Conservation (phyloP, 2,329 filamentous ascomycete genomes). For the Fusarium sp. region DNA sequence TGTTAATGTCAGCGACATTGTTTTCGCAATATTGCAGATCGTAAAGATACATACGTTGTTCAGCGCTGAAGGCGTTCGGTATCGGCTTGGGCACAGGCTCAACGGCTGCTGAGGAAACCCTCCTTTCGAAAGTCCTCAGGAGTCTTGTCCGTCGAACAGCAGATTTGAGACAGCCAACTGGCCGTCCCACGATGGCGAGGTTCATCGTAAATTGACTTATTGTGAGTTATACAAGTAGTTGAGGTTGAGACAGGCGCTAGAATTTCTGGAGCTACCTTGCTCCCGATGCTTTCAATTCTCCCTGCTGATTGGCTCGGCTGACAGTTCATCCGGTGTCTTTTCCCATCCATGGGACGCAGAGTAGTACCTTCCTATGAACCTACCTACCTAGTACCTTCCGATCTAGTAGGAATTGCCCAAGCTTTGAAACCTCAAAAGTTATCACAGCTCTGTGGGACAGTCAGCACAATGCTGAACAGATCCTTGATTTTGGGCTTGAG, state of each 20-base stretch:
- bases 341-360: constrained; percentile 30
- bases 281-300: constrained; percentile 30
- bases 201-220: constrained; percentile 61
- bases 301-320: constrained; percentile 52
- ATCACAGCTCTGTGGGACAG: constrained; percentile 9
- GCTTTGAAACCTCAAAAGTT: background rate
- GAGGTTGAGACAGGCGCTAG: constrained; percentile 37
- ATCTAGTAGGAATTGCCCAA: background rate
- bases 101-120: constrained; percentile 57
- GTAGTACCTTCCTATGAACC: background rate
- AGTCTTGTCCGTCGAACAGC: constrained; percentile 68
- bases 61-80: constrained; percentile 43
- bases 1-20: constrained; percentile 21
- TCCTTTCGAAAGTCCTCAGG: constrained; percentile 56
- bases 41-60: constrained; percentile 49
- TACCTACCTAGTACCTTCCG: background rate
- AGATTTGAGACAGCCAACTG: constrained; percentile 76
- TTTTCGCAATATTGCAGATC: background rate
- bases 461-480: constrained; percentile 33
- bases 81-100: constrained; percentile 17
- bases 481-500: constrained; percentile 42
- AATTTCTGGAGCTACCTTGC: constrained; percentile 41
- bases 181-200: constrained; percentile 70
- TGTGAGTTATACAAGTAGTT: constrained; percentile 29
- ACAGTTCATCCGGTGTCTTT: constrained; percentile 45